Conservation (phyloP, 2,329 filamentous ascomycete genomes). For the Colletotrichum limetticola region DNA sequence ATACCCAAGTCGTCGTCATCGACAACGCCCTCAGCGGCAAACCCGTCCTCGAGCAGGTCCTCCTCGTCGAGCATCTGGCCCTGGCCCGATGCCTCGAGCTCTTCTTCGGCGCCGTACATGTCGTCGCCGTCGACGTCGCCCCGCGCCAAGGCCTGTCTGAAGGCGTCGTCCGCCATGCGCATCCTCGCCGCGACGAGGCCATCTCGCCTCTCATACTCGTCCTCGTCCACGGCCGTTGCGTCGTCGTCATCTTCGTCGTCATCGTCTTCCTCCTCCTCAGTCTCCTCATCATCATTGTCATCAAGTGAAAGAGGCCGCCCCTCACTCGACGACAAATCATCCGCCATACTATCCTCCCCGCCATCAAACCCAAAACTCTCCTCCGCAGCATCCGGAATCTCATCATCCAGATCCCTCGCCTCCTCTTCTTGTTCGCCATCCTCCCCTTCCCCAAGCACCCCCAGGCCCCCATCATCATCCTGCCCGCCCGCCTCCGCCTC, state of each 20-base stretch:
- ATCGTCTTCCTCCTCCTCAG: constrained; percentile 54
- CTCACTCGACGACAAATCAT: constrained; percentile 43
- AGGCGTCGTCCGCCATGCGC: constrained; percentile 69
- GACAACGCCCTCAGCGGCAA: constrained; percentile 34
- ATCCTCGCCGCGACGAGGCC: constrained; percentile 58
- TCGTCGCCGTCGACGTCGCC: constrained; percentile 60
- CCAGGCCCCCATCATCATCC: constrained; percentile 49
- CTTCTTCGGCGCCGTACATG: constrained; percentile 65
- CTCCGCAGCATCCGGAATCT: constrained; percentile 74
- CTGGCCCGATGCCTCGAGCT: constrained; percentile 64
- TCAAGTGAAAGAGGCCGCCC: constrained; percentile 8
- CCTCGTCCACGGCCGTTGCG: constrained; percentile 39
- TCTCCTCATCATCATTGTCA: constrained; percentile 38
- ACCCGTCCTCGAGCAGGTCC: constrained; percentile 54
- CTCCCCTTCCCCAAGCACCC: constrained; percentile 56
- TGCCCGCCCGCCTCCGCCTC: constrained; percentile 64
- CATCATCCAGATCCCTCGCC: constrained; percentile 73
- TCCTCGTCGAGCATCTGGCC: constrained; percentile 73
- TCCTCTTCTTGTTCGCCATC: constrained; percentile 62
- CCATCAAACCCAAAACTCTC: constrained; percentile 57
- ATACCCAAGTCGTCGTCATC: constrained; percentile 61
- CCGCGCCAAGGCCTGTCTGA: constrained; percentile 67
- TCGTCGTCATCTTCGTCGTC: constrained; percentile 48
- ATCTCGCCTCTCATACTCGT: constrained; percentile 57
- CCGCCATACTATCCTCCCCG: constrained; percentile 44